Percentiles rank a stretch among this genome's conserved stretches.
Conservation (phyloP, 768 basidiomycete species). For the Hypholoma fasciculare region DNA sequence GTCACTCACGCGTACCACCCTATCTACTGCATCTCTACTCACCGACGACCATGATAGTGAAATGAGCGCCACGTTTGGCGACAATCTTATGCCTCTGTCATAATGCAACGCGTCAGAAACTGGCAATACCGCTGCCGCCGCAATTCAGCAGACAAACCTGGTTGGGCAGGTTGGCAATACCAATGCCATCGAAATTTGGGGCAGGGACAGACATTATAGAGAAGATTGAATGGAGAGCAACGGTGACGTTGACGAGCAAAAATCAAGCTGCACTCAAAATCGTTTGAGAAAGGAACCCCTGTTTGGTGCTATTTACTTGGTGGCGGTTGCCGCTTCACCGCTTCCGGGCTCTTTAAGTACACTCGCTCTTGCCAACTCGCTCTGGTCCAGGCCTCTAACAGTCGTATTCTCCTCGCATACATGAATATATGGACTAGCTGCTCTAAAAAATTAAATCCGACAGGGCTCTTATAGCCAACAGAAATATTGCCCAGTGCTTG, state of each 20-base stretch:
- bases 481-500: no score
- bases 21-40: constrained; percentile 25
- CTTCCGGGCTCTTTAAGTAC: not conserved
- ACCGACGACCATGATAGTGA: constrained; percentile 99
- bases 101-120: constrained; percentile 25
- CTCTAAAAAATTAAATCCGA: no score
- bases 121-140: not conserved
- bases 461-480: no score
- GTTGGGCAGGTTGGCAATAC: constrained; percentile 97
- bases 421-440: not conserved
- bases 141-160: constrained; percentile 57
- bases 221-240: constrained; percentile 18
- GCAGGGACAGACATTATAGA: constrained; percentile 44
- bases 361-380: no score
- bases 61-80: constrained; percentile 94
- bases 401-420: not conserved
- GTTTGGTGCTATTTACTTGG: constrained; percentile 22
- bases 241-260: constrained; percentile 22
- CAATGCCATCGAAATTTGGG: constrained; percentile 74
- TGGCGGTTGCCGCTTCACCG: constrained; percentile 12
- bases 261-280: constrained; percentile 27
- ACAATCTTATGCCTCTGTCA: constrained; percentile 97
- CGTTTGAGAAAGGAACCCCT: constrained; percentile 29
- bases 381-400: not conserved
- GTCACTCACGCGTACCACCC: not conserved